Evolutionary conservation across 805 yeast genomes (phyloP), one percentile per base, ranked within the genome.

Genomic region (Yueomyces sp.): DNA sequence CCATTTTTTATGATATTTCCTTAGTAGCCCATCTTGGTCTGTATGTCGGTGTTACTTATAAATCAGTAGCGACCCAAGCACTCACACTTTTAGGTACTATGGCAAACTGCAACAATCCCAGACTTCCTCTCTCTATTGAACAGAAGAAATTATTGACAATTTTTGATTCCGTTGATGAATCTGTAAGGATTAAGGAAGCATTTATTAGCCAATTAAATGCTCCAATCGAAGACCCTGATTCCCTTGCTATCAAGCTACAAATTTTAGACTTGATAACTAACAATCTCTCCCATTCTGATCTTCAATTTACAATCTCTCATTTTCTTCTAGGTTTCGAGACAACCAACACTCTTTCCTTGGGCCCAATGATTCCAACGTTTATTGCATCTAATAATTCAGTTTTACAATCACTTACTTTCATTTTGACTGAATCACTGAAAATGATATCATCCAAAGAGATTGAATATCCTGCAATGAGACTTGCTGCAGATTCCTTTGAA

Each of bases 131-230:
- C 8, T 57, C 74, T 34, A 62, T 67, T 19, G 69, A 70, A 7
- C 74, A 69, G 43, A 79, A 79, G 48, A 75, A 87, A 49, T 62
- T 90, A 11, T 60, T 88, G 40, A 77, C 85, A 0, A 70, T 84
- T 36, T 70, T 83, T 43, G 82, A 80, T 52, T 80, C 87, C 12
- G 75, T 83, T 32, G 85, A 85, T 50, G 96, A 88, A 51, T 77
- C 94, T 0, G 65, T 72, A 2, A 71, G 88, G 49, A 82, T 90
- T 36, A 75, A 82, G 47, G 75, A 74, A 51, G 77, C 86, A 0
- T 78, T 87, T 46, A 77, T 85, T 38, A 73, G 76, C 37, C 94
- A 85, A 53, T 52, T 81, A 27, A 79, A 74, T 39, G 52, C 75
- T 4, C 66, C 67, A 5, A 66, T 71, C 37, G 60, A 62, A 1